These are phyloP conservation scores for Alternaria sp. DNA, from an alignment of 2,329 filamentous ascomycete species.

Conservation along the genomic window DNA sequence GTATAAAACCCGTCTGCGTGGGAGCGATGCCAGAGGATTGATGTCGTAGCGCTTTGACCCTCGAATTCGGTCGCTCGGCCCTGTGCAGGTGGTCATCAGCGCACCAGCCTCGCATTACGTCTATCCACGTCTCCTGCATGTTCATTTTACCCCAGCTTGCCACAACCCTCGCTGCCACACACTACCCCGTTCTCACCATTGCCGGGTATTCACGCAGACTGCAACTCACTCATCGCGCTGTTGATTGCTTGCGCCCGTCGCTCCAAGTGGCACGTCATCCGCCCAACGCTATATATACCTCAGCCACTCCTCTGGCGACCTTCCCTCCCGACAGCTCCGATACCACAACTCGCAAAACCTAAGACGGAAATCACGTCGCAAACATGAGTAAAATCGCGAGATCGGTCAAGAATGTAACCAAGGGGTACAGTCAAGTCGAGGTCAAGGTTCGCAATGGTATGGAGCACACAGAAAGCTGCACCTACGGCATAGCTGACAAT, in stretches of 20 bases:
- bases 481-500: slow-evolving; percentile 30
- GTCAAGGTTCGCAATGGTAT: slow-evolving; percentile 76
- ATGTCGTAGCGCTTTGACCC: slow-evolving; percentile 23
- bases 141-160: slow-evolving; percentile 19
- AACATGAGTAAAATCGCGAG: slow-evolving; percentile 96
- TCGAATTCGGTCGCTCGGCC: slow-evolving; percentile 21
- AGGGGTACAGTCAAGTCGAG: slow-evolving; percentile 95
- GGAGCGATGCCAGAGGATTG: slow-evolving; percentile 11
- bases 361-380: slow-evolving; percentile 15
- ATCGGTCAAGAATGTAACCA: slow-evolving; percentile 98
- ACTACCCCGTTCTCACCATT: slow-evolving; percentile 7
- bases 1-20: not conserved
- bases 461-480: slow-evolving; percentile 9
- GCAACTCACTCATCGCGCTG: slow-evolving; percentile 4
- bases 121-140: slow-evolving; percentile 21
- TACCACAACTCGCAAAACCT: not conserved
- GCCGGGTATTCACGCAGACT: slow-evolving; percentile 4
- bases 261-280: slow-evolving; percentile 21
- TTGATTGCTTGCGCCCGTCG: slow-evolving; percentile 17
- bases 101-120: slow-evolving; percentile 23
- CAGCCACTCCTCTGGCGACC: slow-evolving; percentile 20
- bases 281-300: slow-evolving; percentile 20
- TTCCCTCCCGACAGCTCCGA: slow-evolving; percentile 18
- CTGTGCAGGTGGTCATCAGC: slow-evolving; percentile 21
- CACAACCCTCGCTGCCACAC: slow-evolving; percentile 18